Conservation (phyloP, 2,329 filamentous ascomycete genomes). For the Madurella mycetomatis region DNA sequence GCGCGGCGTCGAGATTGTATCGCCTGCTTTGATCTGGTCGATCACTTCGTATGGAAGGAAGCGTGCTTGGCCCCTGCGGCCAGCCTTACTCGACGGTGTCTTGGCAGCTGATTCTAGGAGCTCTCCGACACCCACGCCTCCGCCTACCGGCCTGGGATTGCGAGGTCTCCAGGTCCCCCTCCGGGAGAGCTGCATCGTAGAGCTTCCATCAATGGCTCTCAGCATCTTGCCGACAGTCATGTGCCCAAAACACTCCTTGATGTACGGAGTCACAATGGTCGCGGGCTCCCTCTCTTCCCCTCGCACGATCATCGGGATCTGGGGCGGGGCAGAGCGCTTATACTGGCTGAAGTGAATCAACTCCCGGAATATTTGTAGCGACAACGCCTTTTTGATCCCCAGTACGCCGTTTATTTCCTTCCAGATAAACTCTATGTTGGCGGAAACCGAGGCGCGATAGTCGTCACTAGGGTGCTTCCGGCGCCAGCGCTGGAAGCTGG, state of each 20-base stretch:
- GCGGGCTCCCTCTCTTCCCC: slow-evolving; percentile 18
- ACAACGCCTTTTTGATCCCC: slow-evolving; percentile 21
- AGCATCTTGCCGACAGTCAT: slow-evolving; percentile 57
- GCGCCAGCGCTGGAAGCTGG: slow-evolving; percentile 52
- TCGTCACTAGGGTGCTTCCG: slow-evolving; percentile 46
- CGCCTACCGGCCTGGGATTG: not conserved
- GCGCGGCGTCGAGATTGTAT: slow-evolving; percentile 46
- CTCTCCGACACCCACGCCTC: not conserved
- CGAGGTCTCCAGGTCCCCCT: too few relatives aligned
- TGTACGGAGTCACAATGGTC: slow-evolving; percentile 68
- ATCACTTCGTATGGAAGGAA: slow-evolving; percentile 23
- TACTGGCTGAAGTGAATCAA: slow-evolving; percentile 36
- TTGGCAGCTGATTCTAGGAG: not conserved
- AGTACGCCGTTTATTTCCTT: slow-evolving; percentile 57
- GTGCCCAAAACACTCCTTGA: slow-evolving; percentile 59
- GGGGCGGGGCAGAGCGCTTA: slow-evolving; percentile 6
- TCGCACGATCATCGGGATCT: slow-evolving; percentile 2
- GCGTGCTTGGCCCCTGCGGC: slow-evolving; percentile 24
- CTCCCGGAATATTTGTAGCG: slow-evolving; percentile 49
- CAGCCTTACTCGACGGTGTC: not conserved
- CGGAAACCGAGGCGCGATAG: slow-evolving; percentile 58
- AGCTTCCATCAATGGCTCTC: not conserved
- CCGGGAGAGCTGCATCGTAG: not conserved
- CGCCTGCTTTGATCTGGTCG: slow-evolving; percentile 39
- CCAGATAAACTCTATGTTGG: slow-evolving; percentile 59